Conservation (phyloP, 176 grass and related monocot species). For the Dendrocalamus sinicus region DNA sequence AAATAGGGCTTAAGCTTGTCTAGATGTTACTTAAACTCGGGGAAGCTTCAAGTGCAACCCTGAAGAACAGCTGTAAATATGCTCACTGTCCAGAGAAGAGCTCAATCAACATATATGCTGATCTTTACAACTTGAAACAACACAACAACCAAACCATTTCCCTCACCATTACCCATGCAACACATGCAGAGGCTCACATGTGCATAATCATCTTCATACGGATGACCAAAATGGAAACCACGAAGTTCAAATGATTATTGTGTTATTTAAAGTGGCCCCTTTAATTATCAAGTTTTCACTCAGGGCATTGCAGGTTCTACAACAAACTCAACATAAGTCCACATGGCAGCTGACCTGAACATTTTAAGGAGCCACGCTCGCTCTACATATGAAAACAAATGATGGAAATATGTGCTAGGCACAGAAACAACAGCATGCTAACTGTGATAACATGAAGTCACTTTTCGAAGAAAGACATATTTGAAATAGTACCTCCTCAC, state of each 20-base stretch:
- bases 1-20: conserved; percentile 11
- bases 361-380: neutral
- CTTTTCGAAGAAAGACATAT: neutral
- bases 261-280: neutral
- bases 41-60: conserved; percentile 4
- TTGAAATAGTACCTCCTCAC: conserved; percentile 73
- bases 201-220: conserved; percentile 11
- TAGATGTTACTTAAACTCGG: conserved; percentile 11
- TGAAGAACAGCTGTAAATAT: conserved; percentile 6
- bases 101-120: neutral
- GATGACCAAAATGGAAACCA: conserved; percentile 21
- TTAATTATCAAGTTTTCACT: conserved; percentile 27
- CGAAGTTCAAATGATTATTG: conserved; percentile 22
- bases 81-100: neutral
- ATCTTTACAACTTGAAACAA: neutral
- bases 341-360: conserved; percentile 7
- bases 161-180: conserved; percentile 3
- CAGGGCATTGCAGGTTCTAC: neutral
- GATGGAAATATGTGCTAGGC: neutral
- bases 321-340: neutral
- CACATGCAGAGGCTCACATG: neutral
- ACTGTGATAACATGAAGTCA: neutral
- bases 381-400: conserved; percentile 20
- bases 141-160: neutral
- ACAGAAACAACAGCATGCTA: conserved; percentile 19